Conservation (phyloP, 192 early-diverging fungal species). For the Coemansia sp. region DNA sequence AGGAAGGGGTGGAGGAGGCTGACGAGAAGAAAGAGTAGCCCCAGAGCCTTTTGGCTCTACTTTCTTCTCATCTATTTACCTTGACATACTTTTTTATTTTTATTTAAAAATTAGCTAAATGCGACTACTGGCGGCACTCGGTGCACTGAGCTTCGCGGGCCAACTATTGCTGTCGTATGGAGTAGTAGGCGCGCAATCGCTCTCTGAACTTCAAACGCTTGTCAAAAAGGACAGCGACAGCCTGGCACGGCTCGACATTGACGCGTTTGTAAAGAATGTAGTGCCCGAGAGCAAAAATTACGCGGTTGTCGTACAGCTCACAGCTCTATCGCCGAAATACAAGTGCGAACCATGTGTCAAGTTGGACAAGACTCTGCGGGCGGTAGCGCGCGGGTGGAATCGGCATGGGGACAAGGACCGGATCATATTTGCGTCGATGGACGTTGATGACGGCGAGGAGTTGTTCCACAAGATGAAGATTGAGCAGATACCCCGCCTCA, state of each 20-base stretch:
- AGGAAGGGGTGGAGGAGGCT: not conserved
- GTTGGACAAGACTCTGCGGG: slow-evolving; percentile 34
- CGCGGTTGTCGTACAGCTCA: slow-evolving; percentile 52
- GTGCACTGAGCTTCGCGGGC: not conserved
- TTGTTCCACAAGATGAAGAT: slow-evolving; percentile 49
- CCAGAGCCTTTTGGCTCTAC: not conserved
- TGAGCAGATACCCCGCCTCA: slow-evolving; percentile 46
- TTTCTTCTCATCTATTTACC: not conserved
- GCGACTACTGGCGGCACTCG: slow-evolving; percentile 20
- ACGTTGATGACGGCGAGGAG: slow-evolving; percentile 52
- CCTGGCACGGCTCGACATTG: slow-evolving; percentile 28
- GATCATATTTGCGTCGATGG: slow-evolving; percentile 45
- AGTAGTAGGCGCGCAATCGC: slow-evolving; percentile 23
- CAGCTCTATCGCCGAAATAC: slow-evolving; percentile 48
- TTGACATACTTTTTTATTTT: too few relatives aligned
- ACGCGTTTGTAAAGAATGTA: slow-evolving; percentile 40
- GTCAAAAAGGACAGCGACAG: slow-evolving; percentile 32
- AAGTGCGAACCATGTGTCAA: slow-evolving; percentile 42
- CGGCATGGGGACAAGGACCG: slow-evolving; percentile 13
- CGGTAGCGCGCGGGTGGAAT: slow-evolving; percentile 50
- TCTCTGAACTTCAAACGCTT: slow-evolving; percentile 26
- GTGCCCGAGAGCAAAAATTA: slow-evolving; percentile 44
- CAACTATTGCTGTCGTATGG: not conserved
- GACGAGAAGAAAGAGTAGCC: not conserved
- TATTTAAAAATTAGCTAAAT: slow-evolving; percentile 10